A percentile compares a stretch with the other conserved stretches of the same genome.
Evolutionary conservation across 2,329 filamentous ascomycete genomes (phyloP).

Genomic region (Colletotrichum sp.): DNA sequence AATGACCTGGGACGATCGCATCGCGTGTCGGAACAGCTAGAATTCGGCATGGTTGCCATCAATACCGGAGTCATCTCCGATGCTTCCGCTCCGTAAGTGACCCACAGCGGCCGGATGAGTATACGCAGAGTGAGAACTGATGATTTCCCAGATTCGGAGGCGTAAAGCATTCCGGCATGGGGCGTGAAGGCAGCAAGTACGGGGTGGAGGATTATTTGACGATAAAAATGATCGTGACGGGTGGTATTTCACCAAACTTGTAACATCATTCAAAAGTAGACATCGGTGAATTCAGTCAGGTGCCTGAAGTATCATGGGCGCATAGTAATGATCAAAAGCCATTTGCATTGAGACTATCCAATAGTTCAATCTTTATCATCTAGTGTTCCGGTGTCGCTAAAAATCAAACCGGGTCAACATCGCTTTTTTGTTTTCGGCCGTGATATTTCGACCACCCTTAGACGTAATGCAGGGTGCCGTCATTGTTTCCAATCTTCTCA

Average conservation of each 20-base stretch:
- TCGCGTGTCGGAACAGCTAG: conserved; percentile 53
- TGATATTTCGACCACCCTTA: background rate
- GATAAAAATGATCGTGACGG: conserved; percentile 59
- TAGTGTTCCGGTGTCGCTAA: background rate
- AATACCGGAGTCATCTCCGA: conserved; percentile 54
- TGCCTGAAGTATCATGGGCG: background rate
- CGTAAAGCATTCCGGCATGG: conserved; percentile 20
- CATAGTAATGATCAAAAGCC: background rate
- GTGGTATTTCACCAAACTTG: conserved; percentile 11
- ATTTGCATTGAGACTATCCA: background rate
- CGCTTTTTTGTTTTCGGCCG: background rate
- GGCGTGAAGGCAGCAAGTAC: conserved; percentile 23
- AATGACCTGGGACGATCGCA: conserved; percentile 42
- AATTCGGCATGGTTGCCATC: conserved; percentile 71
- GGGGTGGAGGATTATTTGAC: conserved; percentile 57
- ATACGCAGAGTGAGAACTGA: background rate
- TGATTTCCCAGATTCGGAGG: conserved; percentile 14
- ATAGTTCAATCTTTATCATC: background rate
- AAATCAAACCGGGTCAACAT: background rate
- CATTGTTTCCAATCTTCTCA: conserved; percentile 37
- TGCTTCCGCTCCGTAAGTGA: conserved; percentile 31
- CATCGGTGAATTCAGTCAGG: background rate
- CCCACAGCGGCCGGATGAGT: background rate
- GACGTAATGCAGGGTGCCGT: conserved; percentile 26
- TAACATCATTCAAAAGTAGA: background rate